These are phyloP conservation scores for Taiozyma sp. DNA, from an alignment of 1,139 yeast genomes.

Conservation along the genomic window DNA sequence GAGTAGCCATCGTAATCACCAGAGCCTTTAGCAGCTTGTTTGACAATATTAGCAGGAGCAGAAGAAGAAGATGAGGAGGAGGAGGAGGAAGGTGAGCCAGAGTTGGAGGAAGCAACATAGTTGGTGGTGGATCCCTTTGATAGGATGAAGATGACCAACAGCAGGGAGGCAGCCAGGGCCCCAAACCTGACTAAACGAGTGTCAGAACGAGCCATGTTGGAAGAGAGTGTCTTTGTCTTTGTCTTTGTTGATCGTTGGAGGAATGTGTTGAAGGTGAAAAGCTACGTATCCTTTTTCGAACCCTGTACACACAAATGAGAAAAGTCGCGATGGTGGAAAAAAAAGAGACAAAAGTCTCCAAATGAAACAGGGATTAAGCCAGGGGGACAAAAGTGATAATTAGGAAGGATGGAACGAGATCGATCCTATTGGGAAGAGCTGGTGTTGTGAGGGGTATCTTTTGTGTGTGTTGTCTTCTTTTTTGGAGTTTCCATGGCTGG, in stretches of 20 bases:
- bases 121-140: constrained; percentile 52
- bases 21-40: constrained; percentile 6
- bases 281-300: background rate
- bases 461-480: no score
- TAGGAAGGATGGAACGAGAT: no score
- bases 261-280: background rate
- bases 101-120: constrained; percentile 21
- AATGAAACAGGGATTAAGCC: background rate
- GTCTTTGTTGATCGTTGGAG: background rate
- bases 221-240: background rate
- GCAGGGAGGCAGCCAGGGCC: constrained; percentile 50
- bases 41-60: constrained; percentile 8
- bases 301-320: background rate
- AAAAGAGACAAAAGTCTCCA: background rate
- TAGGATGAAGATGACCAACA: constrained; percentile 54
- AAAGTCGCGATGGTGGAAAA: background rate
- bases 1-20: constrained; percentile 8
- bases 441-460: no score
- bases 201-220: constrained; percentile 46
- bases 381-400: background rate
- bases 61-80: constrained; percentile 11
- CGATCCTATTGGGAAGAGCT: no score
- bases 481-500: no score
- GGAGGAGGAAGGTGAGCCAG: background rate
- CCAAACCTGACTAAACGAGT: constrained; percentile 60